A percentile compares a stretch with the other conserved stretches of the same genome.
Evolutionary conservation across 164 flowering plant species (phyloP).

Genomic region (Chloranthus sessilifolius): DNA sequence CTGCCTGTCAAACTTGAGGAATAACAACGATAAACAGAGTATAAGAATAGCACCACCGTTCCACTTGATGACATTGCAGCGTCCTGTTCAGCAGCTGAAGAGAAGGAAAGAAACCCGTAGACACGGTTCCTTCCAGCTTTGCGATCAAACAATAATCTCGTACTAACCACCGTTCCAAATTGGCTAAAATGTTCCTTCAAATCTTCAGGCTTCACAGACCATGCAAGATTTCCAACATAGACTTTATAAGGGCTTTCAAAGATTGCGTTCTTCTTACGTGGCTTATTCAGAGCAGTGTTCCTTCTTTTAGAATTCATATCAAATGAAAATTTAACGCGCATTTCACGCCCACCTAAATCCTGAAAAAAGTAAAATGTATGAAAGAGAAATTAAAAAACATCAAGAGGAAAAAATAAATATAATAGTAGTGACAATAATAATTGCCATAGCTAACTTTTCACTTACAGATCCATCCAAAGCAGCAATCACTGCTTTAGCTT

Average conservation of each 20-base stretch:
- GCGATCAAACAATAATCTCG: constrained; percentile 27
- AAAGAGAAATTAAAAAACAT: neutral
- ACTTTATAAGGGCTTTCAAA: constrained; percentile 36
- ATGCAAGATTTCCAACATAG: constrained; percentile 38
- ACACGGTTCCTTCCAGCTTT: constrained; percentile 24
- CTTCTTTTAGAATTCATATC: constrained; percentile 19
- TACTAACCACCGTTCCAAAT: constrained; percentile 38
- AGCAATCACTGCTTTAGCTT: constrained; percentile 27
- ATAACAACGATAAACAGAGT: neutral
- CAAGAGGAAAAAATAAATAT: neutral
- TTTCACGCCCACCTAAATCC: constrained; percentile 41
- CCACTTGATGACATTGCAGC: constrained; percentile 28
- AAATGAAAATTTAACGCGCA: constrained; percentile 26
- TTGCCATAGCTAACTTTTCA: neutral
- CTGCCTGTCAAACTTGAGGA: too few relatives aligned
- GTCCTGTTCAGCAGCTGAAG: constrained; percentile 26
- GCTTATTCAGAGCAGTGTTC: constrained; percentile 14
- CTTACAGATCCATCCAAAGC: constrained; percentile 39
- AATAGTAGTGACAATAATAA: too few relatives aligned
- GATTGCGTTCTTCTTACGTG: constrained; percentile 17
- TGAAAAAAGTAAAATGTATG: constrained; percentile 7
- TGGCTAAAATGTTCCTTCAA: constrained; percentile 29
- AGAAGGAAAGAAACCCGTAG: constrained; percentile 35
- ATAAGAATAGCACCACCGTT: constrained; percentile 12
- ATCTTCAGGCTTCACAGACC: constrained; percentile 25